These are phyloP conservation scores for Urtica urens DNA, from an alignment of 306 rosid genomes.

Conservation along the genomic window DNA sequence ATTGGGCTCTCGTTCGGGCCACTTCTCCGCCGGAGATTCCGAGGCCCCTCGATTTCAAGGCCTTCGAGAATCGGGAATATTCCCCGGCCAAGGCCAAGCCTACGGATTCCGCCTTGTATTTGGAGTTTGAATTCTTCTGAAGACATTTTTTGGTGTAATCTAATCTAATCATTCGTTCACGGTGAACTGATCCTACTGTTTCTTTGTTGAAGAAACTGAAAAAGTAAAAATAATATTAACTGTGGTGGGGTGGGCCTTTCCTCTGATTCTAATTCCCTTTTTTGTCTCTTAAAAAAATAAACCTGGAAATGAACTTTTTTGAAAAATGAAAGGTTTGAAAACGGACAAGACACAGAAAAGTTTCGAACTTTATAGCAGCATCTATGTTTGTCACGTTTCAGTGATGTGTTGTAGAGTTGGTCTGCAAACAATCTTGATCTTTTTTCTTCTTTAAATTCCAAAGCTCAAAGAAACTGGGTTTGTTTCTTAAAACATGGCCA, in stretches of 20 bases:
- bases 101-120: slow-evolving; percentile 47
- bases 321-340: slow-evolving; percentile 20
- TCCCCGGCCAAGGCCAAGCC: no score
- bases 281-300: slow-evolving; percentile 6
- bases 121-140: slow-evolving; percentile 53
- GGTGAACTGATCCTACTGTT: slow-evolving; percentile 24
- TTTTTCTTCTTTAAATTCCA: neutral
- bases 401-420: neutral
- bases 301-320: slow-evolving; percentile 26
- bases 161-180: slow-evolving; percentile 17
- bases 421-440: no score
- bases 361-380: slow-evolving; percentile 7
- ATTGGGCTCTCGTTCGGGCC: slow-evolving; percentile 52
- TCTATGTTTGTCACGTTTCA: slow-evolving; percentile 13
- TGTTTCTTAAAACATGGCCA: neutral
- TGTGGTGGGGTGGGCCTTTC: slow-evolving; percentile 1
- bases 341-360: slow-evolving; percentile 23
- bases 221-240: slow-evolving; percentile 1
- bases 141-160: slow-evolving; percentile 6
- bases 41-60: slow-evolving; percentile 33
- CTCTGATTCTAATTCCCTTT: slow-evolving; percentile 14
- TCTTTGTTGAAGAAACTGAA: neutral
- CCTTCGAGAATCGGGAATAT: slow-evolving; percentile 18
- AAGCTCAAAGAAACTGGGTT: neutral
- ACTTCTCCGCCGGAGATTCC: slow-evolving; percentile 49